A percentile compares a stretch with the other conserved stretches of the same genome.
Conservation (phyloP, 805 yeast genomes). For the Lachancea kluyveri region DNA sequence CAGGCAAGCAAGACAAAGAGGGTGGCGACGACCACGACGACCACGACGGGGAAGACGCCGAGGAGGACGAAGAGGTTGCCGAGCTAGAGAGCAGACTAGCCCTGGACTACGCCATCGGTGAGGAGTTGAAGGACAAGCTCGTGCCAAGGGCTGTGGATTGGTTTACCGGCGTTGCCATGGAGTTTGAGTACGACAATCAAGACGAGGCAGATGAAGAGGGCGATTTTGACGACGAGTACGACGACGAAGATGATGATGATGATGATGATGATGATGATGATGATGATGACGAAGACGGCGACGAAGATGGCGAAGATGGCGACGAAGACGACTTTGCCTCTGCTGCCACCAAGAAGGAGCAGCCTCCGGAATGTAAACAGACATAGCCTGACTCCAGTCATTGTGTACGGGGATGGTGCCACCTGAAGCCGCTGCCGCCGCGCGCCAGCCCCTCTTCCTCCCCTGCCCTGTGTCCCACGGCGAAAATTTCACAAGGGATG, state of each 20-base stretch:
- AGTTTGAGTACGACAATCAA: constrained; percentile 56
- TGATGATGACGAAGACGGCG: constrained; percentile 60
- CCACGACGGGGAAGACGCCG: constrained; percentile 44
- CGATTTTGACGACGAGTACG: constrained; percentile 58
- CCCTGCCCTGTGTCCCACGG: too few species aligned
- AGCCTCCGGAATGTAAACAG: constrained; percentile 76
- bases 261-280: constrained; percentile 57
- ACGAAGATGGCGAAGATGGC: constrained; percentile 42
- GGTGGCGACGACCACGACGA: constrained; percentile 49
- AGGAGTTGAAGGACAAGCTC: constrained; percentile 90
- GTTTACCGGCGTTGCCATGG: constrained; percentile 97
- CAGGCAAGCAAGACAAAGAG: constrained; percentile 24
- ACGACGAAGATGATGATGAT: constrained; percentile 57
- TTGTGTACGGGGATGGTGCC: too few species aligned
- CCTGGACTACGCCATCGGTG: constrained; percentile 92
- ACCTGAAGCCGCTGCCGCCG: too few species aligned
- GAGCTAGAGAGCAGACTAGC: constrained; percentile 82
- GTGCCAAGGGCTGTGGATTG: constrained; percentile 96
- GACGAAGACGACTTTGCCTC: constrained; percentile 36
- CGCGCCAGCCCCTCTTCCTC: too few species aligned
- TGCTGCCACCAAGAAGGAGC: constrained; percentile 41
- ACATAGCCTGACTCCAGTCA: too few species aligned
- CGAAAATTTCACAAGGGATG: too few species aligned
- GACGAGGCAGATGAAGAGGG: constrained; percentile 58
- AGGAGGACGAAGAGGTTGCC: constrained; percentile 59